These are phyloP conservation scores for Globisporangium uncinulatum DNA, from an alignment of 352 stramenopile species.

Conservation along the genomic window DNA sequence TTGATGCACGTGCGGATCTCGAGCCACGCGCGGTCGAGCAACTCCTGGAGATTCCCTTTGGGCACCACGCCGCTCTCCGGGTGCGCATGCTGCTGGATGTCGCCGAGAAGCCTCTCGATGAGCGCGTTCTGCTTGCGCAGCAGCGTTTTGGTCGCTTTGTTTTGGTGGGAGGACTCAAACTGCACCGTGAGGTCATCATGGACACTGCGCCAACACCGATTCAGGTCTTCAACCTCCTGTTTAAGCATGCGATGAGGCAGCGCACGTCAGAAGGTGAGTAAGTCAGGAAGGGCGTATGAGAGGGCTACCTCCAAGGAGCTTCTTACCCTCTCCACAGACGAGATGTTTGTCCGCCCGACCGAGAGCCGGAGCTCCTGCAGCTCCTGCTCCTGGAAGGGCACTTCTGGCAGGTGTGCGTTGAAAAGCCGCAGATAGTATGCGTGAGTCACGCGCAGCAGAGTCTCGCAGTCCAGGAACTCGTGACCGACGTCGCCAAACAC, in stretches of 20 bases:
- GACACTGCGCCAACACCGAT: constrained; percentile 54
- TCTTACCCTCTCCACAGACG: constrained; percentile 31
- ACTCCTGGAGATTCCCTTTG: constrained; percentile 6
- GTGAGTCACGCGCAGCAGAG: constrained; percentile 45
- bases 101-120: constrained; percentile 46
- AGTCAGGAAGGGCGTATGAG: not conserved
- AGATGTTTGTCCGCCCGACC: constrained; percentile 48
- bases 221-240: constrained; percentile 60
- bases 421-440: constrained; percentile 57
- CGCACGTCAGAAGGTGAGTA: not conserved
- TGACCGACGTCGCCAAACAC: constrained; percentile 59
- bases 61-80: not conserved
- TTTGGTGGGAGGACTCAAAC: constrained; percentile 57
- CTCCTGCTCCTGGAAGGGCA: constrained; percentile 44
- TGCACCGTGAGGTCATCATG: constrained; percentile 40
- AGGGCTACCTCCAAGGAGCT: not conserved
- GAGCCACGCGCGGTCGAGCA: constrained; percentile 36
- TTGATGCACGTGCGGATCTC: constrained; percentile 59
- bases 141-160: constrained; percentile 45
- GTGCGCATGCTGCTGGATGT: constrained; percentile 20
- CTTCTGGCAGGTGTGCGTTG: constrained; percentile 38
- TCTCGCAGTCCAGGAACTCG: constrained; percentile 54
- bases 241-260: not conserved
- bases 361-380: constrained; percentile 39
- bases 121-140: constrained; percentile 50